Conservation (phyloP, 768 basidiomycete species). For the Ramaria sp. region DNA sequence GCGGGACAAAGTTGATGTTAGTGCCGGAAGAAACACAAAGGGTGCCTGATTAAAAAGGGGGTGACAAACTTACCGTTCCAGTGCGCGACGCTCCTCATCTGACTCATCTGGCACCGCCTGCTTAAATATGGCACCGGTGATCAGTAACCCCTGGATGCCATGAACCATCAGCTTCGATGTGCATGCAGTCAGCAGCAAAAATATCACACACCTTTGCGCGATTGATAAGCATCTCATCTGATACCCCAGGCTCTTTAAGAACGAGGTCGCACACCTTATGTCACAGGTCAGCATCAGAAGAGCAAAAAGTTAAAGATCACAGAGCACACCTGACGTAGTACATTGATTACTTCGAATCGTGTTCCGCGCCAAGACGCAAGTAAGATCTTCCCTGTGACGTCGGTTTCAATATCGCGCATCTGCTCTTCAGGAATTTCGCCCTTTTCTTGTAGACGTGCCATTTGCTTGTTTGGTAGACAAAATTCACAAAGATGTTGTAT, state of each 20-base stretch:
- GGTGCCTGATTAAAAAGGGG: too few relatives aligned
- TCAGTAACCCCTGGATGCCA: conserved; percentile 57
- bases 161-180: not conserved
- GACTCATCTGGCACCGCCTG: conserved; percentile 75
- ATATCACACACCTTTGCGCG: conserved; percentile 63
- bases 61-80: conserved; percentile 64
- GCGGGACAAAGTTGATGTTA: not conserved
- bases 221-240: conserved; percentile 61
- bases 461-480: conserved; percentile 41
- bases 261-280: conserved; percentile 70
- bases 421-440: conserved; percentile 86
- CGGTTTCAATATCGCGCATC: conserved; percentile 77
- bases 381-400: conserved; percentile 92
- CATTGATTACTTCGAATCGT: conserved; percentile 86
- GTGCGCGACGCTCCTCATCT: conserved; percentile 87
- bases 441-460: conserved; percentile 81
- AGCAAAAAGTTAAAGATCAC: conserved; percentile 1
- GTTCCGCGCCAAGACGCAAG: conserved; percentile 98
- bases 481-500: not conserved
- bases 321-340: conserved; percentile 54
- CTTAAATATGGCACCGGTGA: conserved; percentile 88
- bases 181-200: not conserved
- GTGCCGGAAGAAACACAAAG: not conserved
- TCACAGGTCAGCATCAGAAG: not conserved
- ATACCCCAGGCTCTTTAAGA: conserved; percentile 63